phyloP scores from a whole-genome alignment of 164 flowering plant genomes.

The Kalanchoe fedtschenkoi region DNA sequence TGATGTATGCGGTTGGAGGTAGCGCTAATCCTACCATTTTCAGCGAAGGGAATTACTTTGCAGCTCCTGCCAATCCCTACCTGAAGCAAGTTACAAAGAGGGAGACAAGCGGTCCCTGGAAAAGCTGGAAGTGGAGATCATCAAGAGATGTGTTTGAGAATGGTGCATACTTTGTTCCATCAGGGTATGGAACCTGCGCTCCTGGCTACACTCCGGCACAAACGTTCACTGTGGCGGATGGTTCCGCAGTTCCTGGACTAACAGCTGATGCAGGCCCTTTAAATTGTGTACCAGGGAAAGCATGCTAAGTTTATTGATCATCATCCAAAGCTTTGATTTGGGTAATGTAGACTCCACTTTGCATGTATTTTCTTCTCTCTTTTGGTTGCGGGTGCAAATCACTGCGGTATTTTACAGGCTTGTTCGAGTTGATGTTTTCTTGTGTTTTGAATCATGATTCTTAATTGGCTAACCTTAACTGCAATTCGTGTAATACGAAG shows the following conservation, averaged over 20 bases:
- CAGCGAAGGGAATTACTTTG: conserved; percentile 51
- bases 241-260: conserved; percentile 39
- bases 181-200: conserved; percentile 60
- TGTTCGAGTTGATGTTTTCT: too few relatives aligned
- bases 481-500: too few relatives aligned
- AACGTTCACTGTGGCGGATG: conserved; percentile 32
- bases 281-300: conserved; percentile 21
- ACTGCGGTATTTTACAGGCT: too few relatives aligned
- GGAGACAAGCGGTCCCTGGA: conserved; percentile 36
- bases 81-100: conserved; percentile 54
- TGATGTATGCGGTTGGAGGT: conserved; percentile 57
- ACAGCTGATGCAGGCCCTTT: conserved; percentile 56
- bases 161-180: conserved; percentile 73
- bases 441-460: too few relatives aligned
- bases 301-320: conserved; percentile 23
- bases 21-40: conserved; percentile 58
- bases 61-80: conserved; percentile 19
- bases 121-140: conserved; percentile 73
- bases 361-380: too few relatives aligned
- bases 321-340: too few relatives aligned
- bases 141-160: conserved; percentile 46
- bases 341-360: too few relatives aligned
- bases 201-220: conserved; percentile 36
- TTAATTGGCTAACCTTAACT: too few relatives aligned
- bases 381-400: too few relatives aligned